These are phyloP conservation scores for Nemania serpens DNA, from an alignment of 2,329 filamentous ascomycete species.

Conservation along the genomic window DNA sequence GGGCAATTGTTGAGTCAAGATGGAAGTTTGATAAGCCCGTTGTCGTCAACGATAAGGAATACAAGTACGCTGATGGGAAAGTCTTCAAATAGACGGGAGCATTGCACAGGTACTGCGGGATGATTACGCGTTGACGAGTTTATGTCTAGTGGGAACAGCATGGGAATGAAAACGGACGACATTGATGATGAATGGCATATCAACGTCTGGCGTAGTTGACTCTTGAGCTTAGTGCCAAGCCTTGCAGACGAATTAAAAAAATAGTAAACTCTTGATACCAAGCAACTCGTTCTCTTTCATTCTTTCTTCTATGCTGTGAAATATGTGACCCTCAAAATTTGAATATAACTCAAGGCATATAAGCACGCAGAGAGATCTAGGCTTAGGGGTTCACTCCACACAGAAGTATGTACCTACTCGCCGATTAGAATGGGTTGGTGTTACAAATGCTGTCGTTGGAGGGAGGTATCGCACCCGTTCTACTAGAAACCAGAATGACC, in stretches of 20 bases:
- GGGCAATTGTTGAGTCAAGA: conserved; percentile 80
- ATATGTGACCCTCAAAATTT: neutral
- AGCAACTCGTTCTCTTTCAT: neutral
- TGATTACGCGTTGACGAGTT: conserved; percentile 38
- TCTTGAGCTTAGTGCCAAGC: conserved; percentile 3
- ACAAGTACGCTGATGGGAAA: conserved; percentile 88
- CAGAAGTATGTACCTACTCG: too few species aligned
- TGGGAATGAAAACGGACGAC: conserved; percentile 20
- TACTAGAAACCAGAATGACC: too few species aligned
- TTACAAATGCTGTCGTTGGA: too few species aligned
- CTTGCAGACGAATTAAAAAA: conserved; percentile 19
- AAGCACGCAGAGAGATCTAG: too few species aligned
- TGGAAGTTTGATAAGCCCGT: conserved; percentile 94
- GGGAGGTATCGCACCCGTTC: too few species aligned
- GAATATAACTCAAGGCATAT: too few species aligned
- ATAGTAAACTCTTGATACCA: conserved; percentile 29
- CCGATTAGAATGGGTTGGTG: too few species aligned
- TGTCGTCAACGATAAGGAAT: conserved; percentile 82
- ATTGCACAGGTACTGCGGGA: conserved; percentile 22
- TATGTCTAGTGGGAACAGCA: conserved; percentile 26
- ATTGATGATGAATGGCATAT: conserved; percentile 15
- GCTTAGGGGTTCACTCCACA: too few species aligned
- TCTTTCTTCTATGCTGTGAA: neutral
- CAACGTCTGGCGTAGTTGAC: conserved; percentile 4
- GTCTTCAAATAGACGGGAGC: conserved; percentile 86